Conservation (phyloP, 768 basidiomycete species). For the Leccinum imitatum region DNA sequence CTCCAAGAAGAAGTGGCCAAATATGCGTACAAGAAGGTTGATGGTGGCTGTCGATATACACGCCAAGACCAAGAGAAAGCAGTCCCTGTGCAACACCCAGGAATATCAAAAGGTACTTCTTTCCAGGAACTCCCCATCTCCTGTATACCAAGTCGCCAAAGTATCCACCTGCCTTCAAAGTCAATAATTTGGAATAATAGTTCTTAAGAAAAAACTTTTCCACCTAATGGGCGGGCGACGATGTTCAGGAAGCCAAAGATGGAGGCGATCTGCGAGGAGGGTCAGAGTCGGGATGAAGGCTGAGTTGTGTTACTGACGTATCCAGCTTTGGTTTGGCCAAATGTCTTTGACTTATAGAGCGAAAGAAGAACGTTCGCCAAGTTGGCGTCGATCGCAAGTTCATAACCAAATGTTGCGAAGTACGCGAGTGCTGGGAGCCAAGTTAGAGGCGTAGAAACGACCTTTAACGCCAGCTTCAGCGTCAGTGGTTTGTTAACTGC, state of each 20-base stretch:
- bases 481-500: constrained; percentile 49
- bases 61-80: constrained; percentile 44
- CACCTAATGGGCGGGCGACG: constrained; percentile 45
- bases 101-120: constrained; percentile 47
- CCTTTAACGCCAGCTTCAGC: constrained; percentile 26
- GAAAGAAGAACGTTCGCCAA: constrained; percentile 46
- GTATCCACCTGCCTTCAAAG: constrained; percentile 37
- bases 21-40: constrained; percentile 21
- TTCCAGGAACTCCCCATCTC: constrained; percentile 41
- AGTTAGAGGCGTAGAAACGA: constrained; percentile 44
- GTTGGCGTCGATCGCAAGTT: constrained; percentile 55
- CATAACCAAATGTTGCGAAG: constrained; percentile 55
- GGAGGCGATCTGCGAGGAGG: constrained; percentile 23
- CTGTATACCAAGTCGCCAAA: constrained; percentile 46
- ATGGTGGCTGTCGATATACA: constrained; percentile 36
- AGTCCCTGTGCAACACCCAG: constrained; percentile 47
- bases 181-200: neutral
- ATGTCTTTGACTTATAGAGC: constrained; percentile 36
- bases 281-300: constrained; percentile 8
- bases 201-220: neutral
- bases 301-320: constrained; percentile 41
- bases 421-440: constrained; percentile 58
- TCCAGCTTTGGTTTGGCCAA: constrained; percentile 52
- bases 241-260: constrained; percentile 50
- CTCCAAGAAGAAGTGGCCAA: neutral